Base-by-base conservation (phyloP, 768 basidiomycete species). In the Rhizopogon vulgaris region DNA sequence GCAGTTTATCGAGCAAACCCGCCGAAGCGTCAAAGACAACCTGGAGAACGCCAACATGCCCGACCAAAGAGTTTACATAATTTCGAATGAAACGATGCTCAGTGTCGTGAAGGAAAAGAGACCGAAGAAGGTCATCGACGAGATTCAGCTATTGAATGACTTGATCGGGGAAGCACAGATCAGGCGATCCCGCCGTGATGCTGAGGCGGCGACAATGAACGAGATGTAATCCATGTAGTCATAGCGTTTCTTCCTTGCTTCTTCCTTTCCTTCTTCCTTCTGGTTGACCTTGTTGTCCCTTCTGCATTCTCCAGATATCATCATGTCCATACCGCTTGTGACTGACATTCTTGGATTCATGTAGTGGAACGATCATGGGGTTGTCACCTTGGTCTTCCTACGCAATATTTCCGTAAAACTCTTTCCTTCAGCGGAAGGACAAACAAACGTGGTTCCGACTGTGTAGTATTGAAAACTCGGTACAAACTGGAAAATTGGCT, bases 51-150 rank as follows among this genome's bases (percentile, higher is more conserved):
- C 63, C 1, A 56, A 61, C 25, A 58, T 69, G 3, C 58, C 67
- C 2, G 57, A 69, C 28, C 59, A 65, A 47, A 60, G 54, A 3
- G 65, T 69, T 22, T 69, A 69, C 49, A 59, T 65, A 2, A 52
- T 68, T 36, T 65, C 67, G 2, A 57, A 62, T 49, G 58, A 58
- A 46, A 32, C 37, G 1, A 42, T 69, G 11, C 25, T 64, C 3
- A 51, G 56, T 15, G 58, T 68, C 50, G 58, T 69, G 14, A 59
- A 58, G 27, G 58, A 59, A 38, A 57, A 60, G 40, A 32, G 56
- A 6, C 58, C 62, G 0, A 62, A 55, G 36, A 60, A 38, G 39
- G 53, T 50, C 8, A 66, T 66, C 12, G 65, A 66, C 8, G 65
- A 68, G 6, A 39, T 68, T 6, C 62, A 66, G 3, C 30, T 66